Percentiles rank a stretch among this genome's conserved stretches.
Conservation (phyloP, 2,329 filamentous ascomycete genomes). For the Penicillium brevicompactum region DNA sequence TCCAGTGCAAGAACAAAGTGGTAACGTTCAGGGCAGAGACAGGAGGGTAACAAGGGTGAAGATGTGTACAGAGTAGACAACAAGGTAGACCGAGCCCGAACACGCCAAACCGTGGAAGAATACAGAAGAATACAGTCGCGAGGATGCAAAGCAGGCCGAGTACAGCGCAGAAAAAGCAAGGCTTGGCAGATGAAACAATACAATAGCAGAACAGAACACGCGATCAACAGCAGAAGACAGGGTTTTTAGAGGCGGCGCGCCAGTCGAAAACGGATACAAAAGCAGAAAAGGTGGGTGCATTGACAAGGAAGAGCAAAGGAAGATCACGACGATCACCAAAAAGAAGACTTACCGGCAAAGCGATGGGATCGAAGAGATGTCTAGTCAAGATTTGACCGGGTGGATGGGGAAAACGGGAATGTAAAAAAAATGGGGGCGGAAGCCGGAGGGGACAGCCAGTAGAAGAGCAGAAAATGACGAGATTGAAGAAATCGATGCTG, state of each 20-base stretch:
- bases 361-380: conserved; percentile 9
- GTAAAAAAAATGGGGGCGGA: conserved; percentile 5
- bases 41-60: background rate
- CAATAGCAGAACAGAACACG: background rate
- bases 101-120: background rate
- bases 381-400: conserved; percentile 22
- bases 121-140: background rate
- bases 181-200: conserved; percentile 3
- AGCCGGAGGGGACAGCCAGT: conserved; percentile 4
- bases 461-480: background rate
- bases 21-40: background rate
- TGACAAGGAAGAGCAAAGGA: background rate
- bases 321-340: background rate
- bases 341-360: conserved; percentile 4
- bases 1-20: too few relatives aligned
- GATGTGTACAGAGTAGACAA: background rate
- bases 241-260: background rate
- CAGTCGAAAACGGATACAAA: background rate
- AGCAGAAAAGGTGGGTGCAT: background rate
- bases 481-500: too few relatives aligned
- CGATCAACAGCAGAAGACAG: background rate
- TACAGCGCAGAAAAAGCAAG: conserved; percentile 1
- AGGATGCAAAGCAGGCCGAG: background rate
- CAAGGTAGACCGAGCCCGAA: background rate
- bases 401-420: conserved; percentile 3